Conservation (phyloP, 1,284 basidiomycete genomes). For the Blastosporella zonata region DNA sequence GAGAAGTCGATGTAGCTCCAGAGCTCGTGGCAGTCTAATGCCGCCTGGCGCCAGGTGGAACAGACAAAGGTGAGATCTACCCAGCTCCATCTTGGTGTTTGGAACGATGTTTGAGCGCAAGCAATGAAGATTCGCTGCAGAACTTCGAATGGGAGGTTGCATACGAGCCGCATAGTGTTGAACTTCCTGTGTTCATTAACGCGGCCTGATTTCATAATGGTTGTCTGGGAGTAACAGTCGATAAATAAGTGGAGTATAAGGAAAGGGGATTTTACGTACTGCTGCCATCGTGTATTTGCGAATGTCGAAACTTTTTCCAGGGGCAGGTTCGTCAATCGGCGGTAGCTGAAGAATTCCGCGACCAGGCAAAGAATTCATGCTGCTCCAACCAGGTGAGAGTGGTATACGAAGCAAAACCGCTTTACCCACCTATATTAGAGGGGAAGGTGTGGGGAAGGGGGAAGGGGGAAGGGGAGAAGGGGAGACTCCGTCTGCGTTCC, state of each 20-base stretch:
- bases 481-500: too few relatives aligned
- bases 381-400: background rate
- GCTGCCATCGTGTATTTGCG: slow-evolving; percentile 18
- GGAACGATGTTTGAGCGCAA: slow-evolving; percentile 15
- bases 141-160: slow-evolving; percentile 26
- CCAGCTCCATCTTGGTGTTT: slow-evolving; percentile 31
- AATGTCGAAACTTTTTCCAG: slow-evolving; percentile 14
- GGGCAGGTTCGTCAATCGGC: slow-evolving; percentile 9
- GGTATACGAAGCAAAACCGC: too few relatives aligned
- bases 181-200: slow-evolving; percentile 22
- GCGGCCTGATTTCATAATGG: slow-evolving; percentile 24
- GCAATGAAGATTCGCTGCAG: slow-evolving; percentile 21
- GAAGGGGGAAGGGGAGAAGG: background rate
- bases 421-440: background rate
- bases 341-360: slow-evolving; percentile 7
- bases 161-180: slow-evolving; percentile 23
- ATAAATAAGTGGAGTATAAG: slow-evolving; percentile 2
- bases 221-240: slow-evolving; percentile 16
- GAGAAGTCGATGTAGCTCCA: slow-evolving; percentile 38
- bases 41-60: slow-evolving; percentile 31
- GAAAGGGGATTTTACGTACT: slow-evolving; percentile 13
- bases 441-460: background rate
- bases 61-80: slow-evolving; percentile 32
- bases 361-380: slow-evolving; percentile 8
- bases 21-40: slow-evolving; percentile 28